Conservation (phyloP, 176 grass and related monocot species). For the Carex parvula region DNA sequence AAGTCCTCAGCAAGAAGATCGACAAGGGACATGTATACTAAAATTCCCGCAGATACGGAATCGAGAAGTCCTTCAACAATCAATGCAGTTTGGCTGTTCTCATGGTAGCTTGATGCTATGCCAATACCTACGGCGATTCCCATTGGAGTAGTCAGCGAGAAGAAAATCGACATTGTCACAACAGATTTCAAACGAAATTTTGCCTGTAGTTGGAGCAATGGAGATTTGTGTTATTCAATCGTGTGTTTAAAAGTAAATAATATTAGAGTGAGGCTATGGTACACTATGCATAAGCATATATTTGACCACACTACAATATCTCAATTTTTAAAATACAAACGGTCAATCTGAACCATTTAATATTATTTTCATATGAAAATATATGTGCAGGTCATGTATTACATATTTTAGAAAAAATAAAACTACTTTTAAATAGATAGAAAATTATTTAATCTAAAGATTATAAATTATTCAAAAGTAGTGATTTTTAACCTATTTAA, state of each 20-base stretch:
- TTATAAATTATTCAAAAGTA: too few species aligned
- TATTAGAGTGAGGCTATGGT: too few species aligned
- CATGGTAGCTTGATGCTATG: conserved; percentile 51
- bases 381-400: too few species aligned
- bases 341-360: too few species aligned
- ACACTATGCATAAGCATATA: too few species aligned
- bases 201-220: conserved; percentile 27
- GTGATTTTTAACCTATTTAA: neutral
- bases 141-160: conserved; percentile 56
- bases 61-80: conserved; percentile 55
- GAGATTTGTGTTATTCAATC: neutral
- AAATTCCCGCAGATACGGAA: conserved; percentile 37
- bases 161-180: conserved; percentile 47
- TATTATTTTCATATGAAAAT: too few species aligned
- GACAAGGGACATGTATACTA: conserved; percentile 71
- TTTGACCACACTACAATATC: too few species aligned
- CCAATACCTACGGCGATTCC: conserved; percentile 63
- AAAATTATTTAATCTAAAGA: too few species aligned
- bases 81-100: conserved; percentile 50
- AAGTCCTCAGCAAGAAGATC: conserved; percentile 75
- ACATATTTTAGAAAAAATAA: too few species aligned
- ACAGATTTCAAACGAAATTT: conserved; percentile 34
- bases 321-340: too few species aligned
- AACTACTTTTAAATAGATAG: too few species aligned
- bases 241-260: neutral